A percentile compares a stretch with the other conserved stretches of the same genome.
These are phyloP conservation scores for Plasmodium knowlesi DNA, from an alignment of 169 alveolate species.

Conservation along the genomic window DNA sequence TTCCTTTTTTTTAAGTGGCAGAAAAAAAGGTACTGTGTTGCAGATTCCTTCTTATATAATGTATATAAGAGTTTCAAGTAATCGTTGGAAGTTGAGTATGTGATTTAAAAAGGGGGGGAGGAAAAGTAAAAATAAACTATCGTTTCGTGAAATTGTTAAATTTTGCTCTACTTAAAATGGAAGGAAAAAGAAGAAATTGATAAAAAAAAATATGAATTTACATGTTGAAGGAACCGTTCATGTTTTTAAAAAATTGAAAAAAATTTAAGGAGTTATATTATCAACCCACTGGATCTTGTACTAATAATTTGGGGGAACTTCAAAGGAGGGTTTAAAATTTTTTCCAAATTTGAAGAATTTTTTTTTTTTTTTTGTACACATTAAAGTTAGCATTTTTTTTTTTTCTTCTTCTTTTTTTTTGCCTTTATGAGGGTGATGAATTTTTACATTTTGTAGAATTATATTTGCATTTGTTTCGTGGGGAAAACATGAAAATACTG, in stretches of 20 bases:
- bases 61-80: background rate
- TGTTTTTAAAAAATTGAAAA: background rate
- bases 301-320: background rate
- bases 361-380: conserved; percentile 8
- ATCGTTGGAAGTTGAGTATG: background rate
- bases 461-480: background rate
- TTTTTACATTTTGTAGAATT: background rate
- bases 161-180: background rate
- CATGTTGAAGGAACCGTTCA: background rate
- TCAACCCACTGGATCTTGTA: background rate
- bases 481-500: background rate
- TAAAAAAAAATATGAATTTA: background rate
- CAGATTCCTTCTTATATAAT: background rate
- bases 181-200: background rate
- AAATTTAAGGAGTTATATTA: background rate
- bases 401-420: background rate
- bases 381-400: background rate
- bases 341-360: background rate
- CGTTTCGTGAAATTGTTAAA: background rate
- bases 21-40: background rate
- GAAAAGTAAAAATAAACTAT: background rate
- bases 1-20: background rate
- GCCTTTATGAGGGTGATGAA: background rate
- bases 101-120: background rate
- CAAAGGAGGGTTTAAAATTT: background rate